These are phyloP conservation scores for Trichoderma virens DNA, from an alignment of 495 filamentous ascomycete species.

Conservation along the genomic window DNA sequence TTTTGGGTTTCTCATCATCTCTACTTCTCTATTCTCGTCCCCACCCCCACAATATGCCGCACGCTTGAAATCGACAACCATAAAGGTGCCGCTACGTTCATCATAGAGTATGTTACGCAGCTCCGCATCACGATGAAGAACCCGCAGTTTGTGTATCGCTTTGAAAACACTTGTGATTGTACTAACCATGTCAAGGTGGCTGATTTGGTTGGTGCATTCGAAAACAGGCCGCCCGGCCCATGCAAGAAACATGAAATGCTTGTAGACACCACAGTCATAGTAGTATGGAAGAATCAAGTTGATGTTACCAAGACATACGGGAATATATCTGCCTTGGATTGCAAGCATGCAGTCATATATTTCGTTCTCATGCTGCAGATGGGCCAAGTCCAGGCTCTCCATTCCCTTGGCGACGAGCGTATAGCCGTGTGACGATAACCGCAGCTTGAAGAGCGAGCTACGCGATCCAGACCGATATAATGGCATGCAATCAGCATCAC, in stretches of 20 bases:
- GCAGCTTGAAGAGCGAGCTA: not conserved
- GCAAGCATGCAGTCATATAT: not conserved
- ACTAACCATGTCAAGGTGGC: not conserved
- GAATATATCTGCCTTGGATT: not conserved
- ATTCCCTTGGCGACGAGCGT: not conserved
- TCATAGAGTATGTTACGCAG: not conserved
- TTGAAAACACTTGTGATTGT: not conserved
- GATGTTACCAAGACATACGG: not conserved
- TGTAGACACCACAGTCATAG: not conserved
- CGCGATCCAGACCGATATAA: not conserved
- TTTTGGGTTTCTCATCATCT: no score
- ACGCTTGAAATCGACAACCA: not conserved
- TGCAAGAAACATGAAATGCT: not conserved
- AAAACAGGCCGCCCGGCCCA: not conserved
- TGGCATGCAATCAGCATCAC: not conserved
- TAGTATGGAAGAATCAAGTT: not conserved
- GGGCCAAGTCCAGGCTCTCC: not conserved
- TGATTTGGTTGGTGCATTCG: not conserved
- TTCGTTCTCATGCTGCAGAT: not conserved
- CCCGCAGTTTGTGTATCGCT: not conserved
- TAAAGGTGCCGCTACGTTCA: not conserved
- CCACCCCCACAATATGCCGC: not conserved
- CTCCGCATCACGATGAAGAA: not conserved
- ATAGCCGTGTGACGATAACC: not conserved
- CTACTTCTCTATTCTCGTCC: no score